Evolutionary conservation across 768 basidiomycete genomes (phyloP), one percentile per base, ranked within the genome.

Genomic region (Suillus luteus): DNA sequence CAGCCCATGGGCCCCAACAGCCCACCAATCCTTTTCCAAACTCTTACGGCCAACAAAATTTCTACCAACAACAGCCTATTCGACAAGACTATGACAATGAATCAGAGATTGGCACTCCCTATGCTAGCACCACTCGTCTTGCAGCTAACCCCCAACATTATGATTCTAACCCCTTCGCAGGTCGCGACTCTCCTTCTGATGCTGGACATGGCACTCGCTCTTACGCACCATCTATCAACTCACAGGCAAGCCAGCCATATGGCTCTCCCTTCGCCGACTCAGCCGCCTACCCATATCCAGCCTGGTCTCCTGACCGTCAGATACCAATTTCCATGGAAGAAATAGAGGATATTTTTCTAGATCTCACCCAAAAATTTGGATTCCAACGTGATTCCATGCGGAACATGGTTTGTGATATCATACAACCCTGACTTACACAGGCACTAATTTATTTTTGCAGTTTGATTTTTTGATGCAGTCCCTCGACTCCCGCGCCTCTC

Each of bases 391-490:
- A 96, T 75, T 94, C 92, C 12, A 95, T 95, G 93, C 87, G 95
- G 55, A 99, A 95, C 81, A 96, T 92, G 91, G 91, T 89, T 67
- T 52, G 82, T 80, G 31, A 59, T 17, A 40, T 57, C 65, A 58
- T 62, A 27, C 11, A 1, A 24, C 12, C 4, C 8, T 27, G 37
- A 12, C 17, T 44, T 14, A 14, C 19, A 49, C 35, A 10, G 1
- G 12, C 19, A 33, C 64, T 65, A 5, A 65, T 19, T 27, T 33
- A 46, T 52, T 52, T 24, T 51, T 62, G 15, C 69, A 93, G 92
- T 99, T 95, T 77, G 97, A 99, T 77, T 98, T 98, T 76, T 82
- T 93, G 65, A 99, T 99, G 97, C 93, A 96, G 60, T 87, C 94
- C 66, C 91, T 99, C 72, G 97, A 99, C 78, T 97, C 95, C 51